Conservation (phyloP, 225 moss, liverwort and hornwort genomes). For the Bryum argenteum region DNA sequence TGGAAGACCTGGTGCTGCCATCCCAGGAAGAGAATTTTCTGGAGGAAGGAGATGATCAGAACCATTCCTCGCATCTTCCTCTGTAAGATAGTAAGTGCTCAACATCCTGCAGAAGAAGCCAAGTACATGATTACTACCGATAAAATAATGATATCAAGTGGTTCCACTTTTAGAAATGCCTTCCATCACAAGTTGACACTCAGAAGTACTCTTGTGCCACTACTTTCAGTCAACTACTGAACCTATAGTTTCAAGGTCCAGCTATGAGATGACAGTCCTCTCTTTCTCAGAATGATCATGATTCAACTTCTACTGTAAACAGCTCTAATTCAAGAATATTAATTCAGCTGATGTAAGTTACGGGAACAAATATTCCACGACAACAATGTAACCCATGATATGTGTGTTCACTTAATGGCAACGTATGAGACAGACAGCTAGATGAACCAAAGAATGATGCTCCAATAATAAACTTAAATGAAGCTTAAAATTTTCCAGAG, state of each 20-base stretch:
- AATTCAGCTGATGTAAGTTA: too few species aligned
- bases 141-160: not conserved
- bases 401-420: not conserved
- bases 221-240: too few species aligned
- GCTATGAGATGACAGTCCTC: too few species aligned
- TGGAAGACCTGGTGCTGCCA: constrained; percentile 41
- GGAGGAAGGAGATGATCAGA: constrained; percentile 69
- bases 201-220: too few species aligned
- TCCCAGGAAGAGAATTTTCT: constrained; percentile 59
- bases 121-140: constrained; percentile 10
- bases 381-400: too few species aligned
- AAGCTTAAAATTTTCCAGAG: constrained; percentile 4
- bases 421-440: not conserved
- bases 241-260: too few species aligned
- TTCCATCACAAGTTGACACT: not conserved
- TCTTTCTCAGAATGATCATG: too few species aligned
- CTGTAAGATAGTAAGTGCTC: constrained; percentile 77
- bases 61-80: constrained; percentile 76
- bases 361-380: too few species aligned
- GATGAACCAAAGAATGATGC: not conserved
- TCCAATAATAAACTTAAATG: not conserved
- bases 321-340: too few species aligned
- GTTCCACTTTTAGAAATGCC: constrained; percentile 15
- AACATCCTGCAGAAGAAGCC: constrained; percentile 57
- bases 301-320: too few species aligned